Conservation (phyloP, 441 rosid genomes). For the Kokia cookei region DNA sequence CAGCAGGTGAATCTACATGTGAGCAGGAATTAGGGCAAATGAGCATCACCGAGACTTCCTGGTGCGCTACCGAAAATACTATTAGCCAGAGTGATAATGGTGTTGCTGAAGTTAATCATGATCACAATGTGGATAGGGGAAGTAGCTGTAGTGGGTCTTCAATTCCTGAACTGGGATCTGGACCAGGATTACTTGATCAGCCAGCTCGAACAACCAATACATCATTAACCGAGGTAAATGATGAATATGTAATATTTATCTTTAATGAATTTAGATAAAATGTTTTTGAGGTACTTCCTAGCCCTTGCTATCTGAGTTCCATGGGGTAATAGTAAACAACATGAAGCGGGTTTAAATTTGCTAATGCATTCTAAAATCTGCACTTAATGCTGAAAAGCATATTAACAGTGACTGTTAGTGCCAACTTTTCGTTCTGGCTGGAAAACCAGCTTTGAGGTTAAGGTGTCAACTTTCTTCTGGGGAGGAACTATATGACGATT, state of each 20-base stretch:
- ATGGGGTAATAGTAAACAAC: neutral
- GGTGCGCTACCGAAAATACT: constrained; percentile 29
- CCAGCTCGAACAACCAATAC: constrained; percentile 37
- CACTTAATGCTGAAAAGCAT: neutral
- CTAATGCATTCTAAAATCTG: neutral
- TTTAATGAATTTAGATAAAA: neutral
- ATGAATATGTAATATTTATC: neutral
- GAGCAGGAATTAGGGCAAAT: constrained; percentile 78
- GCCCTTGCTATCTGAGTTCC: neutral
- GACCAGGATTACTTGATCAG: constrained; percentile 29
- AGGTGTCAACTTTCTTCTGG: neutral
- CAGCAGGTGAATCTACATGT: constrained; percentile 55
- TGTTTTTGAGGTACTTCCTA: neutral
- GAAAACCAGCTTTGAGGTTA: neutral
- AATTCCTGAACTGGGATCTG: constrained; percentile 39
- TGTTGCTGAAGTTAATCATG: constrained; percentile 19
- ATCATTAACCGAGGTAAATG: constrained; percentile 51
- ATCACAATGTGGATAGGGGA: constrained; percentile 26
- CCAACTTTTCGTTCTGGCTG: neutral
- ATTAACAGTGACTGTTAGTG: neutral
- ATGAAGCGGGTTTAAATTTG: neutral
- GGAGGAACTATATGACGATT: neutral
- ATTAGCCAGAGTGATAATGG: constrained; percentile 28
- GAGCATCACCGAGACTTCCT: constrained; percentile 60
- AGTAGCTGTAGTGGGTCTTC: constrained; percentile 44